Conservation (phyloP, 2,329 filamentous ascomycete species). For the Exophiala mesophila region DNA sequence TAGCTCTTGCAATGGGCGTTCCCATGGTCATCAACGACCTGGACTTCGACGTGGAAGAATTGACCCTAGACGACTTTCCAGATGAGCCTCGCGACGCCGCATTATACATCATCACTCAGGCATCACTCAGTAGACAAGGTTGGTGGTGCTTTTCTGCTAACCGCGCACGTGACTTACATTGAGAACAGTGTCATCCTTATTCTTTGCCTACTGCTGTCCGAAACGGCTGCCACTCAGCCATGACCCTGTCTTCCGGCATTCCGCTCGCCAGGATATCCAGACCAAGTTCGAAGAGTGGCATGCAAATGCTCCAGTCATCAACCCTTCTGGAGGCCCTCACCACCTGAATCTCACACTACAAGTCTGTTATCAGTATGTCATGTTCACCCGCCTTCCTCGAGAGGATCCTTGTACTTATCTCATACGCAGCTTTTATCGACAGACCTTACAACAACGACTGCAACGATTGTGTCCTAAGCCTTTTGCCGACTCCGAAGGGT, state of each 20-base stretch:
- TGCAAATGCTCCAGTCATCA: neutral
- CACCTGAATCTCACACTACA: constrained; percentile 5
- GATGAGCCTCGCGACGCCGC: constrained; percentile 7
- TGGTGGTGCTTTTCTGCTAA: neutral
- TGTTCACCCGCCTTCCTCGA: neutral
- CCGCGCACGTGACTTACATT: neutral
- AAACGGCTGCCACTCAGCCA: neutral
- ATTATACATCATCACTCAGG: constrained; percentile 9
- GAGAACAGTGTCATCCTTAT: constrained; percentile 3
- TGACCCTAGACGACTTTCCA: constrained; percentile 10
- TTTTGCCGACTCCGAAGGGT: constrained; percentile 1
- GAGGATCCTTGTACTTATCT: neutral
- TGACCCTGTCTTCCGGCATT: neutral
- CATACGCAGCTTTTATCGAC: neutral
- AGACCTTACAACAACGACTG: constrained; percentile 2
- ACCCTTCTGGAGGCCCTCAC: neutral
- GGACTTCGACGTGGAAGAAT: constrained; percentile 7
- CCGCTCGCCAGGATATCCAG: constrained; percentile 3
- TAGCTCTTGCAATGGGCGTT: neutral
- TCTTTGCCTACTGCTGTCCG: constrained; percentile 5
- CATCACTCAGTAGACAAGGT: constrained; percentile 1
- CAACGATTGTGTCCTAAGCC: constrained; percentile 3
- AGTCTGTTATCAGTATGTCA: constrained; percentile 1
- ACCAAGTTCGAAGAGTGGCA: constrained; percentile 5
- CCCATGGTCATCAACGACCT: constrained; percentile 14